Evolutionary conservation across 768 basidiomycete species (phyloP).

Genomic region (Tulasnella calospora): DNA sequence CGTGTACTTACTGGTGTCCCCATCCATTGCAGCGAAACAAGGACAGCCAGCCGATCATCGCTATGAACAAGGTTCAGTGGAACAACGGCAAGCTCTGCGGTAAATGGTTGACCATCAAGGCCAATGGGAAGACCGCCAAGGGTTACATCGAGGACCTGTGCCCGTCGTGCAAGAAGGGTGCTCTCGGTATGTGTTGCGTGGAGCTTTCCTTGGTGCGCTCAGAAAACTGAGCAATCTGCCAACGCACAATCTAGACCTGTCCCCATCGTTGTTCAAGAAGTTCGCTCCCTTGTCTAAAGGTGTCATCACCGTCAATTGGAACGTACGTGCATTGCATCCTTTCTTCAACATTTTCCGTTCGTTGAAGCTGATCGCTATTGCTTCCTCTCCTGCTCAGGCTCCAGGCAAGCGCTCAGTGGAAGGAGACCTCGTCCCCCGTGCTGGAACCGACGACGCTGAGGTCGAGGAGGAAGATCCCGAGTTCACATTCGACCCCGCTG

Average conservation of each 20-base stretch:
- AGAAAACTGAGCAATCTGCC: not conserved
- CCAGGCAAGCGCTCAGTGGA: conserved; percentile 1
- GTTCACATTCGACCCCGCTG: not conserved
- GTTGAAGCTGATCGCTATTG: not conserved
- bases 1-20: not conserved
- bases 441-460: not conserved
- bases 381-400: not conserved
- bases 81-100: conserved; percentile 29
- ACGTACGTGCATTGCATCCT: not conserved
- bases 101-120: conserved; percentile 31
- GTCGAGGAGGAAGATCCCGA: not conserved
- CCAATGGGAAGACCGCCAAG: conserved; percentile 31
- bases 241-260: conserved; percentile 8
- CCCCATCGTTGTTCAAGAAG: conserved; percentile 7
- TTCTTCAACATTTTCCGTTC: too few species aligned
- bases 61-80: conserved; percentile 9
- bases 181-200: conserved; percentile 9
- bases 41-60: conserved; percentile 18
- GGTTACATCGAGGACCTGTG: conserved; percentile 35
- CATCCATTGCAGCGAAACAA: conserved; percentile 8
- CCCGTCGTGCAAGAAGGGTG: conserved; percentile 31
- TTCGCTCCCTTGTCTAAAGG: not conserved
- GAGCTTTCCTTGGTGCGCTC: not conserved
- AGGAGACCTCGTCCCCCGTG: not conserved
- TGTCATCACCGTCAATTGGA: conserved; percentile 20